These are phyloP conservation scores for Gleditsia sinensis DNA, from an alignment of 306 rosid species.

Conservation along the genomic window DNA sequence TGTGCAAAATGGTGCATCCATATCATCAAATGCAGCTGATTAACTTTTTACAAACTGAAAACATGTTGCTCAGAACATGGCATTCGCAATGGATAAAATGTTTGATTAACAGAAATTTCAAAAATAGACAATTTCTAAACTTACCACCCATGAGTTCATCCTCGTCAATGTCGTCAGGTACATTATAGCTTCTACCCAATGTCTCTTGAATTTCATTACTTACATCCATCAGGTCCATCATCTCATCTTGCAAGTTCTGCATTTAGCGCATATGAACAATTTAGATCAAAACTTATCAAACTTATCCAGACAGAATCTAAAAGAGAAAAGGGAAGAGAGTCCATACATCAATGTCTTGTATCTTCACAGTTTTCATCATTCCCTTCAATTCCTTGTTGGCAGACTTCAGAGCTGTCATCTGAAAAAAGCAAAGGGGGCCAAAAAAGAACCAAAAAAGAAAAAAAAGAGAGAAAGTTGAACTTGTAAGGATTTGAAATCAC, in stretches of 20 bases:
- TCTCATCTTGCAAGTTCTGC: conserved; percentile 96
- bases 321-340: conserved; percentile 33
- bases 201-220: conserved; percentile 93
- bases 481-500: conserved; percentile 10
- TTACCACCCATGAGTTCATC: conserved; percentile 98
- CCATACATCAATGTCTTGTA: conserved; percentile 91
- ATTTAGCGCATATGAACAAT: conserved; percentile 16
- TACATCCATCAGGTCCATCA: conserved; percentile 99
- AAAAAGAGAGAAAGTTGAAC: background rate
- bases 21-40: conserved; percentile 19
- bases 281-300: conserved; percentile 22
- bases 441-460: too few species aligned
- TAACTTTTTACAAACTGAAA: conserved; percentile 15
- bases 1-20: background rate
- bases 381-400: conserved; percentile 98
- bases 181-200: conserved; percentile 93
- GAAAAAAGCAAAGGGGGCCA: conserved; percentile 27
- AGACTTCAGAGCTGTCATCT: conserved; percentile 94
- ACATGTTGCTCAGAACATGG: background rate
- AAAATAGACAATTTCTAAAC: conserved; percentile 33
- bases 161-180: conserved; percentile 97
- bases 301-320: conserved; percentile 25
- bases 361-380: conserved; percentile 98
- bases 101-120: background rate
- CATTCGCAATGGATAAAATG: background rate